Percentiles rank a stretch among this genome's conserved stretches.
phyloP scores from a whole-genome alignment of 2,329 filamentous ascomycete genomes.

The Tolypocladium ophioglossoides region DNA sequence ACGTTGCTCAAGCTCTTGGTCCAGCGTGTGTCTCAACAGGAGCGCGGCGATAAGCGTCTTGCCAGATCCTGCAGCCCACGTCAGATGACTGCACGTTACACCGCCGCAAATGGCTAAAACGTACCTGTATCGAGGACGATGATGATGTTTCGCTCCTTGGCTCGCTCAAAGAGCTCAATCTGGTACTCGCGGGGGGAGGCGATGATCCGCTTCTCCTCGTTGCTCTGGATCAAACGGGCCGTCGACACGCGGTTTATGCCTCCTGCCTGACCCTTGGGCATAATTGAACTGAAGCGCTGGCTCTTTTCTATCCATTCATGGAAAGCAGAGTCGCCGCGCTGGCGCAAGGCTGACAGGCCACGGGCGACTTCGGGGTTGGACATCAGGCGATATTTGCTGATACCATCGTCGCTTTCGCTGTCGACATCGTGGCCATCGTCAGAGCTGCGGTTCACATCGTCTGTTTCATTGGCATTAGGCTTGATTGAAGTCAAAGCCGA shows the following conservation, averaged over 20 bases:
- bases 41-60: conserved; percentile 95
- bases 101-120: not conserved
- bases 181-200: conserved; percentile 82
- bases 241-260: not conserved
- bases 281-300: not conserved
- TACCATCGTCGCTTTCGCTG: conserved; percentile 14
- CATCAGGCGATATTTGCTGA: conserved; percentile 2
- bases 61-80: conserved; percentile 54
- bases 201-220: conserved; percentile 43
- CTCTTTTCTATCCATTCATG: conserved; percentile 3
- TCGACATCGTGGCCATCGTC: not conserved
- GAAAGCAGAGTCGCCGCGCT: conserved; percentile 5
- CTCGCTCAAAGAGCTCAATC: conserved; percentile 78
- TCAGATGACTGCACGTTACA: not conserved
- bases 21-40: conserved; percentile 64
- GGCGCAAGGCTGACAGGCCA: not conserved
- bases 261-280: not conserved
- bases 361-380: not conserved
- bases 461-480: not conserved
- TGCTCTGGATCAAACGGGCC: not conserved
- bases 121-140: conserved; percentile 85
- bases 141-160: conserved; percentile 77
- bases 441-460: not conserved
- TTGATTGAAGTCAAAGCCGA: not conserved
- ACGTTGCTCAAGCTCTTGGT: conserved; percentile 65